Evolutionary conservation across 768 basidiomycete species (phyloP).

Genomic region (Rickenella mellea): DNA sequence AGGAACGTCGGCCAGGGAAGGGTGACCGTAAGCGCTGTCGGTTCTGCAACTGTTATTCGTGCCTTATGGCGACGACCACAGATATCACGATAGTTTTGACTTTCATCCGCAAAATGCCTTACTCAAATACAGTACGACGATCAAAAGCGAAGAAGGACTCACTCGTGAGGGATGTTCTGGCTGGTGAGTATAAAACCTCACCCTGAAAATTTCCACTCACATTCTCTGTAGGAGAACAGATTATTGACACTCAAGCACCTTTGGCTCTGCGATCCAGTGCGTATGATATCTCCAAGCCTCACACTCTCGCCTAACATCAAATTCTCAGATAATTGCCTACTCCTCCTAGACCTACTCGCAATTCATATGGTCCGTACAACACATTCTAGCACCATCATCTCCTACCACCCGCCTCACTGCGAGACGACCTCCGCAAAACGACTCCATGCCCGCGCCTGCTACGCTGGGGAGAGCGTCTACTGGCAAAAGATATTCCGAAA

Average conservation of each 20-base stretch:
- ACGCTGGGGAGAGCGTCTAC: slow-evolving; percentile 35
- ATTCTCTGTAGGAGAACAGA: slow-evolving; percentile 13
- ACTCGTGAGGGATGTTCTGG: neutral
- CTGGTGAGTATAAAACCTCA: neutral
- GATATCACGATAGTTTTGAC: slow-evolving; percentile 49
- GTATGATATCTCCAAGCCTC: too few species aligned
- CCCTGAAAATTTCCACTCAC: slow-evolving; percentile 2
- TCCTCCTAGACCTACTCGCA: slow-evolving; percentile 39
- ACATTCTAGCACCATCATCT: slow-evolving; percentile 14
- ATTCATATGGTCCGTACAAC: slow-evolving; percentile 38
- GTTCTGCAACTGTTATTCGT: neutral
- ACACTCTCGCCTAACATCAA: too few species aligned
- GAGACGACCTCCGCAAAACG: slow-evolving; percentile 20
- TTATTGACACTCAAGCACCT: slow-evolving; percentile 45
- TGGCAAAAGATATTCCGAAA: slow-evolving; percentile 23
- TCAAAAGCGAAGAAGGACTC: slow-evolving; percentile 8
- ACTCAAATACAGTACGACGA: slow-evolving; percentile 16
- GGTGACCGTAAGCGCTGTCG: slow-evolving; percentile 41
- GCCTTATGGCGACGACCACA: slow-evolving; percentile 21
- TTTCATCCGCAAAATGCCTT: slow-evolving; percentile 34
- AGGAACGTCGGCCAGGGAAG: slow-evolving; percentile 25
- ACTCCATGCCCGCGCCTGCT: slow-evolving; percentile 35
- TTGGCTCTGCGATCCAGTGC: slow-evolving; percentile 17
- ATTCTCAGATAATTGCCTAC: slow-evolving; percentile 12
- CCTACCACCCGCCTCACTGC: slow-evolving; percentile 16